Conservation (phyloP, 2,329 filamentous ascomycete species). For the Aspergillus neotritici region DNA sequence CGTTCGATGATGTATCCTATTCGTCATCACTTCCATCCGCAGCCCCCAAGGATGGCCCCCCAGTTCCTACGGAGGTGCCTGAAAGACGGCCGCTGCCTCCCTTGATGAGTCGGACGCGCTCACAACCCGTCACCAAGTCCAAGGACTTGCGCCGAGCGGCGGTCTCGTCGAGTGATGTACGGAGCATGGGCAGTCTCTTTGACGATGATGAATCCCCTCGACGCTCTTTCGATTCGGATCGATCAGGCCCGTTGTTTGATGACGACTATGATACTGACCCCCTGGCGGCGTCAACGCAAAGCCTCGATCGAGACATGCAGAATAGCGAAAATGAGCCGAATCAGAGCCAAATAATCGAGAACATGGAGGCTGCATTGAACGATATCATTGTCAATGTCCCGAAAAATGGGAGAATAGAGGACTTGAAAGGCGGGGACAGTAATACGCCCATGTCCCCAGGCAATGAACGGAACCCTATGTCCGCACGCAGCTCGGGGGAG, state of each 20-base stretch:
- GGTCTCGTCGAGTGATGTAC: conserved; percentile 57
- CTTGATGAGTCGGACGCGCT: conserved; percentile 44
- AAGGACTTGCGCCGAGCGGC: conserved; percentile 56
- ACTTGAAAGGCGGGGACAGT: conserved; percentile 30
- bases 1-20: conserved; percentile 64
- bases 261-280: conserved; percentile 69
- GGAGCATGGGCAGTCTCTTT: conserved; percentile 42
- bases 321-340: conserved; percentile 49
- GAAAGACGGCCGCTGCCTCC: conserved; percentile 39
- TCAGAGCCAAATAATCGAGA: conserved; percentile 77
- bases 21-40: conserved; percentile 18
- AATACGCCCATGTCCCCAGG: conserved; percentile 42
- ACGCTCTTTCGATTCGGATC: conserved; percentile 65
- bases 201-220: conserved; percentile 48
- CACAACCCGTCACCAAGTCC: conserved; percentile 40
- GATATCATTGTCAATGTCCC: conserved; percentile 84
- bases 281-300: conserved; percentile 71
- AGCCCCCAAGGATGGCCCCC: conserved; percentile 13
- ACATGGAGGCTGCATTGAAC: conserved; percentile 85
- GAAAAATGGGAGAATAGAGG: conserved; percentile 31
- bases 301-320: conserved; percentile 67
- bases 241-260: conserved; percentile 63
- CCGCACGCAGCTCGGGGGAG: conserved; percentile 60
- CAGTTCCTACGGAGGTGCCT: conserved; percentile 23
- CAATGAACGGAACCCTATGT: conserved; percentile 50